A percentile compares a stretch with the other conserved stretches of the same genome.
These are phyloP conservation scores for Arthrobotrys entomopaga DNA, from an alignment of 2,329 filamentous ascomycete genomes.

Conservation along the genomic window DNA sequence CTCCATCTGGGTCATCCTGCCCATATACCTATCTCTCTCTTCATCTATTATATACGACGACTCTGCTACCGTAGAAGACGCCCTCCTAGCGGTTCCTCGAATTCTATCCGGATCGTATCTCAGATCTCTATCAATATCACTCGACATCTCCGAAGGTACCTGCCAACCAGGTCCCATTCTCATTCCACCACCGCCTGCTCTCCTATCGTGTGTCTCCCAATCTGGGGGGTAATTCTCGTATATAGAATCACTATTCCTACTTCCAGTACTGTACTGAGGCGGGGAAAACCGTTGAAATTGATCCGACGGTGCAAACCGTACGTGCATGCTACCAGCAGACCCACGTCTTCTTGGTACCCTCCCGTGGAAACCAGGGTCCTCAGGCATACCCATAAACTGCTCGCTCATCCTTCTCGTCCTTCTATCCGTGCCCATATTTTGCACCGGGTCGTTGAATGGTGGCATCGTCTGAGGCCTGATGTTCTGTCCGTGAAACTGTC, in stretches of 20 bases:
- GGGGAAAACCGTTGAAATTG: slow-evolving; percentile 17
- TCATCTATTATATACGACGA: slow-evolving; percentile 16
- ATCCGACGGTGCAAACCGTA: slow-evolving; percentile 11
- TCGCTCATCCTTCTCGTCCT: slow-evolving; percentile 17
- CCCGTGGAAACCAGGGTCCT: neutral
- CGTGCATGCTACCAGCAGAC: slow-evolving; percentile 14
- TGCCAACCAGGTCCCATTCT: neutral
- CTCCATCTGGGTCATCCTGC: slow-evolving; percentile 17
- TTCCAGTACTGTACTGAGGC: slow-evolving; percentile 1
- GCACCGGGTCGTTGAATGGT: neutral
- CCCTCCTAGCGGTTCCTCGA: slow-evolving; percentile 10
- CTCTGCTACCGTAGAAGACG: slow-evolving; percentile 19
- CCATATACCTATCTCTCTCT: slow-evolving; percentile 36
- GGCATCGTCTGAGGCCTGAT: neutral
- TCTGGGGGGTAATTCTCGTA: neutral
- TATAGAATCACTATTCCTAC: neutral
- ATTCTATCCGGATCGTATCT: slow-evolving; percentile 10
- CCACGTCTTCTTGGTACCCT: neutral
- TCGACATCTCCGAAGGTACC: neutral
- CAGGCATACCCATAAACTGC: neutral
- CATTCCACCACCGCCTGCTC: slow-evolving; percentile 4
- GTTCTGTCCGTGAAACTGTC: neutral
- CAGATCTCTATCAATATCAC: neutral
- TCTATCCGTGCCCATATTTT: neutral
- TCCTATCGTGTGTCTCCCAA: neutral